Conservation (phyloP, 306 rosid genomes). For the Begonia fuchsioides region DNA sequence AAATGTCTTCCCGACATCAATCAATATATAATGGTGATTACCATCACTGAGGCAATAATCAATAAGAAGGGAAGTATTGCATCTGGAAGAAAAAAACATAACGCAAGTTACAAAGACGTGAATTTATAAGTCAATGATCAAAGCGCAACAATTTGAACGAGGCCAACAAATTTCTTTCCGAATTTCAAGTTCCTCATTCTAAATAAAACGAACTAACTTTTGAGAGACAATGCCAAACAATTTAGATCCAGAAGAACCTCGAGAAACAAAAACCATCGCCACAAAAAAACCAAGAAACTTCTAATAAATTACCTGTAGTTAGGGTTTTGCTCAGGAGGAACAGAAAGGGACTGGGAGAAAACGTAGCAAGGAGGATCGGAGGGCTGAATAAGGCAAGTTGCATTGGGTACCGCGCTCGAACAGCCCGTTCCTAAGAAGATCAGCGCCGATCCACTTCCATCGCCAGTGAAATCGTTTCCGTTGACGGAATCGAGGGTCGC, state of each 20-base stretch:
- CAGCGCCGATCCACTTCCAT: constrained; percentile 39
- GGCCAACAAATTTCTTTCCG: too few relatives aligned
- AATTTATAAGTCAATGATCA: not conserved
- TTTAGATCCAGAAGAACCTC: too few relatives aligned
- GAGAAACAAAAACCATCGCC: not conserved
- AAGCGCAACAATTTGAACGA: not conserved
- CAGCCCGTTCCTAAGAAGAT: constrained; percentile 90
- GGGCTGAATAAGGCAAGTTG: constrained; percentile 65
- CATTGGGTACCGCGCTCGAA: constrained; percentile 74
- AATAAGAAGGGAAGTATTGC: constrained; percentile 81
- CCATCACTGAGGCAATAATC: constrained; percentile 52
- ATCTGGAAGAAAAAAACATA: constrained; percentile 36
- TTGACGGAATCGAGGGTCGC: constrained; percentile 25
- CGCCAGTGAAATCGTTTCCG: constrained; percentile 8
- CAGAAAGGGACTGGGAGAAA: constrained; percentile 47
- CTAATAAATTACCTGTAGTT: constrained; percentile 52
- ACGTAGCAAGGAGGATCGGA: constrained; percentile 75
- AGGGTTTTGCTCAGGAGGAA: constrained; percentile 61
- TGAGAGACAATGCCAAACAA: too few relatives aligned
- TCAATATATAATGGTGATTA: constrained; percentile 44
- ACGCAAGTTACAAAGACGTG: not conserved
- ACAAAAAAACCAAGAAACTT: not conserved
- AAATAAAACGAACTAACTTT: too few relatives aligned
- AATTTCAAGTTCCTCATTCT: too few relatives aligned
- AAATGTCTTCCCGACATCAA: constrained; percentile 91